These are phyloP conservation scores for Hypoxylon sp. DNA, from an alignment of 2,329 filamentous ascomycete species.

Conservation along the genomic window DNA sequence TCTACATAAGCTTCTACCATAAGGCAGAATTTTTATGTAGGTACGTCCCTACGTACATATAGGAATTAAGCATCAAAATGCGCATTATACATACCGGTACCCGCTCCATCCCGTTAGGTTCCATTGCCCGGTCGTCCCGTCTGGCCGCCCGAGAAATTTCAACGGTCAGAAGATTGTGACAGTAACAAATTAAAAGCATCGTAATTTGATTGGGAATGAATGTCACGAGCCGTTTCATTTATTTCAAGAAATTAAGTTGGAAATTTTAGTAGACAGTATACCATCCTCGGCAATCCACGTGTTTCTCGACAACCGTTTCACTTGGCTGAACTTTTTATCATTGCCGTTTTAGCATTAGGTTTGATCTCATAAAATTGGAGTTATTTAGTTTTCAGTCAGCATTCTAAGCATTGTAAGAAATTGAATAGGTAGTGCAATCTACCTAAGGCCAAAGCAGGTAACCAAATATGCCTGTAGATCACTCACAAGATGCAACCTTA, in stretches of 20 bases:
- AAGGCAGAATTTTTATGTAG: constrained; percentile 22
- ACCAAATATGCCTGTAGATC: neutral
- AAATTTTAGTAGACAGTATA: constrained; percentile 15
- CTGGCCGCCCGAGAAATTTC: neutral
- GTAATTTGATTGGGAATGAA: neutral
- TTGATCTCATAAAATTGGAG: neutral
- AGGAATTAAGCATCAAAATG: constrained; percentile 3
- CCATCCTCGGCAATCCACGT: constrained; percentile 33
- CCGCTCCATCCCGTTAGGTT: constrained; percentile 21
- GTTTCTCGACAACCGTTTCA: constrained; percentile 35
- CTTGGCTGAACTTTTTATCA: constrained; percentile 14
- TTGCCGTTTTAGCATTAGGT: constrained; percentile 1
- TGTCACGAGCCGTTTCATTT: constrained; percentile 1
- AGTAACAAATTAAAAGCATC: constrained; percentile 1
- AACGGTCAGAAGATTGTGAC: neutral
- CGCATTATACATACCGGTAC: constrained; percentile 9
- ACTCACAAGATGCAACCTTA: neutral
- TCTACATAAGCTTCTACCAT: neutral
- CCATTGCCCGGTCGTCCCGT: neutral
- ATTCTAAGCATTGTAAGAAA: constrained; percentile 2
- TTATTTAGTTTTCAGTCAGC: constrained; percentile 3
- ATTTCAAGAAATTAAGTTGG: neutral
- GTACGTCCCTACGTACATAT: constrained; percentile 33
- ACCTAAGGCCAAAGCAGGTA: neutral
- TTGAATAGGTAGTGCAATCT: neutral